Evolutionary conservation across 306 rosid species (phyloP).

Genomic region (Alnus rubra): DNA sequence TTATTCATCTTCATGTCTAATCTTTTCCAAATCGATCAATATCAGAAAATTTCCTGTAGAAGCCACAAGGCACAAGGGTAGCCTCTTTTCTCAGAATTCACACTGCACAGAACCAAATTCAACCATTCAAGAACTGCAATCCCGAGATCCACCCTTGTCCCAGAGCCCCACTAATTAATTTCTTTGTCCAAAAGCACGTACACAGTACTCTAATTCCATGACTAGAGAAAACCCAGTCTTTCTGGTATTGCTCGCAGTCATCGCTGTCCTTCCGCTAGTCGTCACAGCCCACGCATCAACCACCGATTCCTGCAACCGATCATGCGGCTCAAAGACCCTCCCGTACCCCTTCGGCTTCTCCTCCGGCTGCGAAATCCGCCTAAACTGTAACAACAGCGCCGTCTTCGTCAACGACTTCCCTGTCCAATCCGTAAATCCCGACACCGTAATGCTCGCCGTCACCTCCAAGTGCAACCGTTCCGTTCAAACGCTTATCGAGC

Average conservation of each 20-base stretch:
- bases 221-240: background rate
- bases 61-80: background rate
- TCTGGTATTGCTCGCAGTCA: background rate
- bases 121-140: too few species aligned
- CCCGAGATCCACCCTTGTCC: background rate
- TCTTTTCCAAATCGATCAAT: background rate
- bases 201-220: slow-evolving; percentile 22
- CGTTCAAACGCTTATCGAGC: slow-evolving; percentile 31
- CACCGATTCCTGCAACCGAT: slow-evolving; percentile 36
- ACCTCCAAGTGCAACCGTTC: slow-evolving; percentile 58
- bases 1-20: background rate
- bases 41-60: background rate
- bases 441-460: slow-evolving; percentile 49
- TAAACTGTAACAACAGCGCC: slow-evolving; percentile 46
- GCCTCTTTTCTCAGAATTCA: background rate
- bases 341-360: slow-evolving; percentile 83
- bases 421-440: slow-evolving; percentile 26
- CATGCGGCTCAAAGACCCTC: slow-evolving; percentile 44
- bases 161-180: background rate
- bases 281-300: slow-evolving; percentile 29
- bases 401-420: slow-evolving; percentile 59
- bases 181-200: background rate
- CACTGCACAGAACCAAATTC: background rate
- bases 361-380: slow-evolving; percentile 61
- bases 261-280: slow-evolving; percentile 13